Base-by-base conservation (phyloP, 164 flowering plant species). In the Protea cynaroides region DNA sequence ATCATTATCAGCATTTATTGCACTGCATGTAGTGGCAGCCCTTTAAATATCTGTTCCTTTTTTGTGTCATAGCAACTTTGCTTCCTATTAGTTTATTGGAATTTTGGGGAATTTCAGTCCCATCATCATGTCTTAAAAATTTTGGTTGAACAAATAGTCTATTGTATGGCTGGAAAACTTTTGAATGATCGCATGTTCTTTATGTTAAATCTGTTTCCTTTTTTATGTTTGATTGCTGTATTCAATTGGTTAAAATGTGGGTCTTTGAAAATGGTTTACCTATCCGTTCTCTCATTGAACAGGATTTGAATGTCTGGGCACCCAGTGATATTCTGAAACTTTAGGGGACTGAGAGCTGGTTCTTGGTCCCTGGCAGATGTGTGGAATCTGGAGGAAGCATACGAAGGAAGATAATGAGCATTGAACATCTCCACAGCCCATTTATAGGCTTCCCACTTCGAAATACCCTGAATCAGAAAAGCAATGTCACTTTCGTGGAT, bases 301-400 rank as follows among this genome's bases (percentile, higher is more conserved):
- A 70, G 65, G 77, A 54, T 46, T 53, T 60, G 64, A 65, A 68
- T 64, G 66, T 60, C 57, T 10, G 36, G 53, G 70, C 2, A 19
- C n/a, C 57, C 25, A 9, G 36, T 75, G 62, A 65, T 23, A 40
- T 66, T 22, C n/a, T 75, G 71, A 63, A 59, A 59, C 50, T 59
- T 62, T 36, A 59, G 90, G 95, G 88, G 92, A 78, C 92, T 80
- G 72, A 82, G 92, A 83, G 72, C 62, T 23, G 62, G 69, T 72
- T 86, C 96, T 86, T 82, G 81, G 92, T 83, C 90, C 92, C 96
- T 81, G 44, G 62, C 70, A 55, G 56, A 75, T 84, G 80, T 68
- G 68, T 69, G 22, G 59, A 40, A 22, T 55, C 58, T 36, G 54
- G 51, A 60, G 58, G 63, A 17, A 55, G 61, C 19, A 36, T 60